Base-by-base conservation (phyloP, 352 stramenopile species). In the Aphanomyces cochlioides region DNA sequence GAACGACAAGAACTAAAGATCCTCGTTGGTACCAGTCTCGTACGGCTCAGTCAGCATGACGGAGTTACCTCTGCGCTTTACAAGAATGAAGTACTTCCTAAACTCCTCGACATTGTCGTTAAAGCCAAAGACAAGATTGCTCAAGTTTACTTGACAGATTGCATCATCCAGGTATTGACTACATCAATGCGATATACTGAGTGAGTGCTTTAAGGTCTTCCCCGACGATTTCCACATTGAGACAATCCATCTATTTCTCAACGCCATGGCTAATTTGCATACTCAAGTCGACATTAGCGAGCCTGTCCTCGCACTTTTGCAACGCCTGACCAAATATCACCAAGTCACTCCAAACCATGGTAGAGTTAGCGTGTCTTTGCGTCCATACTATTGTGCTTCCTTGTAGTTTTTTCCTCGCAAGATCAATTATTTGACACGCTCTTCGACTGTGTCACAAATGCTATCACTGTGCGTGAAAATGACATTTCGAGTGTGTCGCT, bases 81-180 rank as follows among this genome's bases (percentile, higher is more conserved):
- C 77, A 79, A 84, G n/a, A 79, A 84, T 41, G 76, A 90, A 17
- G 79, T 99, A 61, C 72, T 99, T 15, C 95, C 96, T 12, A 76
- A 79, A 4, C 76, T 99, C 28, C 76, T 99, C n/a, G 88, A 98
- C 56, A 85, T 99, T 66, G 85, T 99, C 45, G 79, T 97, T 21
- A 88, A 82, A 38, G 99, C 93, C 77, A 95, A 96, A 59, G 97
- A 99, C 85, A 84, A 84, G 5, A 92, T 99, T 50, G 92, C 96
- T 2, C 97, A 99, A 78, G 85, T 97, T n/a, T 99, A 99, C 72
- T 74, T 99, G 34, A 90, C 99, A 79, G 97, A 99, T 77, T 99
- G 96, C 75, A 88, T 99, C 66, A 97, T 99, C 63, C 96, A 99
- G 77, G 90, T 95, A 60, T 37, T 10, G 5, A 17, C 59, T 38